Evolutionary conservation across 2,329 filamentous ascomycete genomes (phyloP).

Genomic region (Erysiphe pulchra): DNA sequence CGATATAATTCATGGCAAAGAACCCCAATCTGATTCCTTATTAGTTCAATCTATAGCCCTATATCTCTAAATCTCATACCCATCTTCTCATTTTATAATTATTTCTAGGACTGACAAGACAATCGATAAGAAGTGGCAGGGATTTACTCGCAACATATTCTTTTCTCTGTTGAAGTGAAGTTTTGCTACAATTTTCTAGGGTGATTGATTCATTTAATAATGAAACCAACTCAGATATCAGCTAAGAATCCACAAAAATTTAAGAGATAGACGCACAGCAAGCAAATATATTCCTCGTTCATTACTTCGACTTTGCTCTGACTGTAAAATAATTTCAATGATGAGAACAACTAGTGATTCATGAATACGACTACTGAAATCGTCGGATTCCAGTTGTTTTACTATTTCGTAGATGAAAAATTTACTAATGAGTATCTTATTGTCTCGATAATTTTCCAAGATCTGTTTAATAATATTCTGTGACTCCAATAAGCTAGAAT

Average conservation of each 20-base stretch:
- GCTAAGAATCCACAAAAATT: neutral
- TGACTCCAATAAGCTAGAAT: neutral
- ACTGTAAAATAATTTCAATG: constrained; percentile 5
- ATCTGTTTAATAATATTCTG: constrained; percentile 1
- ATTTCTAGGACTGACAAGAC: constrained; percentile 5
- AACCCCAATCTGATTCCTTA: constrained; percentile 5
- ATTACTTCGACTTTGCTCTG: constrained; percentile 4
- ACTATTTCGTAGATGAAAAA: neutral
- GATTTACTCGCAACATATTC: constrained; percentile 5
- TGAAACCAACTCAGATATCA: constrained; percentile 3
- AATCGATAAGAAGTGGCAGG: constrained; percentile 4
- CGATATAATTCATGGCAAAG: constrained; percentile 9
- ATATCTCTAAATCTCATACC: constrained; percentile 5
- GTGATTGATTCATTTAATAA: constrained; percentile 2
- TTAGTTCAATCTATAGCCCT: constrained; percentile 1
- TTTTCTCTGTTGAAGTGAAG: constrained; percentile 2
- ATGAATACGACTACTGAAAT: constrained; percentile 7
- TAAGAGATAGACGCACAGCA: constrained; percentile 5
- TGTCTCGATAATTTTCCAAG: constrained; percentile 2
- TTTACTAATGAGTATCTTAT: neutral
- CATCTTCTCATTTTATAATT: constrained; percentile 7
- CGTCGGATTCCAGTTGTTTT: constrained; percentile 3
- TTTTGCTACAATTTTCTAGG: neutral
- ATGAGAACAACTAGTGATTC: constrained; percentile 4
- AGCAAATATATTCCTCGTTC: constrained; percentile 10